Evolutionary conservation across 1,139 yeast genomes (phyloP), one percentile per base, ranked within the genome.

Genomic region (Yamadazyma diospyri): DNA sequence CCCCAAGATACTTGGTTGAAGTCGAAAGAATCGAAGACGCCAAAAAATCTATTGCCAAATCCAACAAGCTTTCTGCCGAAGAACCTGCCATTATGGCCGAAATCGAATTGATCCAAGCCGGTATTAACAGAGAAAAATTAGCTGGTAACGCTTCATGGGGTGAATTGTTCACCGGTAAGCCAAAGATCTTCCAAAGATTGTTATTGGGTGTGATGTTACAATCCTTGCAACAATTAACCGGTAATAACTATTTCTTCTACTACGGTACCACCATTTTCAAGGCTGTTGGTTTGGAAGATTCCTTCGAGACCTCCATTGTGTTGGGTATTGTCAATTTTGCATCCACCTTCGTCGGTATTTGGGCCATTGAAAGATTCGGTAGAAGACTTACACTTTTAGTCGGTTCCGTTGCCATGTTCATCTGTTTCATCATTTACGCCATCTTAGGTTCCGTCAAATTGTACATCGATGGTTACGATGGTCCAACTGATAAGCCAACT

Each of bases 241-340:
- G 92, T 71, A 74, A 78, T 55, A 82, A 82, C 66, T 83, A 81
- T 61, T 81, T 83, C 66, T 82, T 83, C 72, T 82, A 82, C 68
- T 83, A 81, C 47, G 87, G 88, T 59, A 82, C 89, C 40, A 75
- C 83, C 35, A 72, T 82, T 52, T 83, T 83, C 75, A 60, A 75
- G 50, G 81, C 92, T 45, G 85, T 83, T 46, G 94, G 94, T 49
- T 61, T 83, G 56, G 46, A 61, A 35, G 88, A 81, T 57, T 76
- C 94, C 25, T 85, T 79, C 61, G 72, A 81, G 57, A 81, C 94
- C 11, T 72, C 92, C 18, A 82, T 86, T 46, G 70, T 84, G 41
- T 68, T 85, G 34, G 94, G 94, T 67, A 68, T 80, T 43, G 87
- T 85, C 41, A 85, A 85, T 64, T 81, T 84, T 57, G 78, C 68